A percentile compares a stretch with the other conserved stretches of the same genome.
Conservation (phyloP, 495 filamentous ascomycete genomes). For the Cladorrhinum samala region DNA sequence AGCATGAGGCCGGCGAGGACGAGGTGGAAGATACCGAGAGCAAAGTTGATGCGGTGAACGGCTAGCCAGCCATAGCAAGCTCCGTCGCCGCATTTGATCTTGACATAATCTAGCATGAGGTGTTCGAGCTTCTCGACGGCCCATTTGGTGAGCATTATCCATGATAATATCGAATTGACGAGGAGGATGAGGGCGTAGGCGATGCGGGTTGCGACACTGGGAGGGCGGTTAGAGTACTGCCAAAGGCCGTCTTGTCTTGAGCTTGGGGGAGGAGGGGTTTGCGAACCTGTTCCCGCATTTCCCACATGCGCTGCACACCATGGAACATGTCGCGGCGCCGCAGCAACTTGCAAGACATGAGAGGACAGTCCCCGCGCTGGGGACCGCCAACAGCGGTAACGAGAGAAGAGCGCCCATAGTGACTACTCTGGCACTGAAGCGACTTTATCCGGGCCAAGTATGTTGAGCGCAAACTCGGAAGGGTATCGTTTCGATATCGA, state of each 20-base stretch:
- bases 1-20: slow-evolving; percentile 76
- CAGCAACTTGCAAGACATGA: slow-evolving; percentile 81
- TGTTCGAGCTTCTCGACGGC: slow-evolving; percentile 91
- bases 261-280: background rate
- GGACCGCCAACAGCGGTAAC: slow-evolving; percentile 79
- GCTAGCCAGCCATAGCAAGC: slow-evolving; percentile 93
- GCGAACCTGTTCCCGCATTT: slow-evolving; percentile 89
- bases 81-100: slow-evolving; percentile 82
- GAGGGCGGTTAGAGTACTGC: too few species aligned
- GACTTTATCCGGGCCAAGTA: background rate
- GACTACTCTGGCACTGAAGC: slow-evolving; percentile 10
- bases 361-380: slow-evolving; percentile 78
- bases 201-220: slow-evolving; percentile 90
- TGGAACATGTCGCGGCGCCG: slow-evolving; percentile 89
- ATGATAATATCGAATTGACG: slow-evolving; percentile 91
- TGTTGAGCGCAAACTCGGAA: slow-evolving; percentile 7
- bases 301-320: slow-evolving; percentile 88
- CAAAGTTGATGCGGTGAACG: slow-evolving; percentile 96
- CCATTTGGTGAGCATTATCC: slow-evolving; percentile 99
- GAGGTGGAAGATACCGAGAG: slow-evolving; percentile 87
- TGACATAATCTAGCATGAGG: slow-evolving; percentile 89
- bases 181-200: slow-evolving; percentile 94
- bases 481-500: background rate
- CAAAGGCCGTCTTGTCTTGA: slow-evolving; percentile 2
- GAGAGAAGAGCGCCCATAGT: slow-evolving; percentile 89